phyloP scores from a whole-genome alignment of 2,329 filamentous ascomycete species.

The Monosporascus cannonballus region DNA sequence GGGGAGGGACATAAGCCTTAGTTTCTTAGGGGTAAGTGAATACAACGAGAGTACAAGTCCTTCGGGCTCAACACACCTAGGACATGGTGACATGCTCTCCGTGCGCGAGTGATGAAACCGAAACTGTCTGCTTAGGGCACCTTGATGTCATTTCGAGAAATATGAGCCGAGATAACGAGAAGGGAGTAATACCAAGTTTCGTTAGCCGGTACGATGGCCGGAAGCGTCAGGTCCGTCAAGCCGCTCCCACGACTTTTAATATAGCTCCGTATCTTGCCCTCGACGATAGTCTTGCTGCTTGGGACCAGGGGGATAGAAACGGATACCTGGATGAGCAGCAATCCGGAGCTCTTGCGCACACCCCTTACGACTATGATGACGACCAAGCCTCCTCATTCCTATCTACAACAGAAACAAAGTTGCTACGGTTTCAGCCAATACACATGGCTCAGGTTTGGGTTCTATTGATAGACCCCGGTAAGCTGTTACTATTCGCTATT shows the following conservation, averaged over 20 bases:
- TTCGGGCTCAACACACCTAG: background rate
- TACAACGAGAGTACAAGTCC: background rate
- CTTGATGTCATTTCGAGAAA: background rate
- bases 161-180: background rate
- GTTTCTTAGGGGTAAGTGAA: background rate
- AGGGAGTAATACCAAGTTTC: background rate
- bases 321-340: background rate
- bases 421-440: no score
- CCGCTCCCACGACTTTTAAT: background rate
- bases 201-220: background rate
- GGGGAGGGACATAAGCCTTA: background rate
- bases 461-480: no score
- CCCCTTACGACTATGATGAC: background rate
- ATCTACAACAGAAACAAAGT: background rate
- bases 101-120: background rate
- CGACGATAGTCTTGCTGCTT: background rate
- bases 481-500: no score
- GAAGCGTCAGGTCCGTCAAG: background rate
- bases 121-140: background rate
- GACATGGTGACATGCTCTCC: background rate
- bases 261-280: background rate
- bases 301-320: background rate
- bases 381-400: background rate
- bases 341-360: background rate
- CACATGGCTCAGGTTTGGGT: no score